Base-by-base conservation (phyloP, 163 green algal species). In the Trebouxia gelatinosa region DNA sequence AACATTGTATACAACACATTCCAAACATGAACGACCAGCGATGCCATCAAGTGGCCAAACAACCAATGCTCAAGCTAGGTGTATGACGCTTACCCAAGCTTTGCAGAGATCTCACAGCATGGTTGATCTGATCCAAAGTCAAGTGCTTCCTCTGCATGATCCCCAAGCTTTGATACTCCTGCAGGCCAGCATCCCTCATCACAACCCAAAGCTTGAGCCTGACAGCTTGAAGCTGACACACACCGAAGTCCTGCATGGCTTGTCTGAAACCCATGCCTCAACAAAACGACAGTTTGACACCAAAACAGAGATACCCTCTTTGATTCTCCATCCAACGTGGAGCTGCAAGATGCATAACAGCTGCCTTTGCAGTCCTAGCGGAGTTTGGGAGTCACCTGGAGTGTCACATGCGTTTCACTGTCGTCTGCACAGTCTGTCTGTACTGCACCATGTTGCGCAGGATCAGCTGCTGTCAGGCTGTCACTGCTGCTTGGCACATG, bases 121-220 rank as follows among this genome's bases (percentile, higher is more conserved):
- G 16, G 29, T 75, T 75, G n/a, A 75, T 59, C n/a, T 75, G 39
- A 21, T 75, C 39, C 67, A 75, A 38, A 4, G 67, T 37, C 17
- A 75, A 58, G n/a, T 75, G 67, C 39, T 58, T 57, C 3, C 39
- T 57, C 39, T 75, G 67, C 67, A 75, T 75, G 67, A 21, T 57
- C 21, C 67, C 67, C 6, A 75, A 32, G 39, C n/a, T 38, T 40
- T 28, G 11, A 32, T 75, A 75, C 40, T 75, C 67, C 67, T 75
- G 67, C 48, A 59, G 48, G 48, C 48, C n/a, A n/a, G n/a, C n/a
- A n/a, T n/a, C n/a, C n/a, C n/a, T n/a, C n/a, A n/a, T n/a, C n/a
- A n/a, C n/a, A 59, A 29, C 3, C 48, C 48, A 59, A 59, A 3
- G 26, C 2, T 7, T 59, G 2, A 59, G 48, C 19, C 48, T 28